These are phyloP conservation scores for Chimonanthus salicifolius DNA, from an alignment of 164 flowering plant species.

Conservation along the genomic window DNA sequence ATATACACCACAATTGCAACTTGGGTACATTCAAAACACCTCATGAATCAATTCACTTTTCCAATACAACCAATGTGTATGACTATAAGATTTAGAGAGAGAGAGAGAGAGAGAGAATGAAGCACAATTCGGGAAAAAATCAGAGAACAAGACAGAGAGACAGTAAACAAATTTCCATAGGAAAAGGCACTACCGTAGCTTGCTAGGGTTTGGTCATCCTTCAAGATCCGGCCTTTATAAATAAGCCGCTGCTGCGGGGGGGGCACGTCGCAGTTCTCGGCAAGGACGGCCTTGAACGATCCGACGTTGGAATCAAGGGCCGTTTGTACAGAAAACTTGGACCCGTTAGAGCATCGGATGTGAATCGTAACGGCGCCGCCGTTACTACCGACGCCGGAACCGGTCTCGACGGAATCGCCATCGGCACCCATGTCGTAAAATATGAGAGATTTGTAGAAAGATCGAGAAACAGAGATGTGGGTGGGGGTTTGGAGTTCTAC, in stretches of 20 bases:
- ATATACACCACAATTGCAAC: no score
- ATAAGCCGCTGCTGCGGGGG: slow-evolving; percentile 75
- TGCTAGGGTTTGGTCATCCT: slow-evolving; percentile 77
- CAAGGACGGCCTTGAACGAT: slow-evolving; percentile 50
- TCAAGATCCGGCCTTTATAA: slow-evolving; percentile 81
- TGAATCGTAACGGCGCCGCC: slow-evolving; percentile 32
- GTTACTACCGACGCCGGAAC: slow-evolving; percentile 16
- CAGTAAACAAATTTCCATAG: no score
- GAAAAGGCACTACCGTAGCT: slow-evolving; percentile 53
- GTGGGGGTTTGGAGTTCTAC: no score
- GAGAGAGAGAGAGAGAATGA: no score
- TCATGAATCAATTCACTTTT: no score
- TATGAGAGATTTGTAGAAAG: no score
- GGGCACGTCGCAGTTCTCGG: slow-evolving; percentile 66
- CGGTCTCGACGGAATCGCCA: slow-evolving; percentile 42
- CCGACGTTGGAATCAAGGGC: slow-evolving; percentile 47
- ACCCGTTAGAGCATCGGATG: slow-evolving; percentile 70
- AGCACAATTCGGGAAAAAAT: background rate
- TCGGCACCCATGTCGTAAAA: slow-evolving; percentile 41
- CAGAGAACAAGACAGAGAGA: background rate
- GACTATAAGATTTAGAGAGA: no score
- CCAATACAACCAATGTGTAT: no score
- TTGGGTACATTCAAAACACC: no score
- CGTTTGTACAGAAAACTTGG: slow-evolving; percentile 55
- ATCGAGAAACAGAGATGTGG: no score